Evolutionary conservation across 1,284 basidiomycete genomes (phyloP).

Genomic region (Tetrapyrgos nigripes): DNA sequence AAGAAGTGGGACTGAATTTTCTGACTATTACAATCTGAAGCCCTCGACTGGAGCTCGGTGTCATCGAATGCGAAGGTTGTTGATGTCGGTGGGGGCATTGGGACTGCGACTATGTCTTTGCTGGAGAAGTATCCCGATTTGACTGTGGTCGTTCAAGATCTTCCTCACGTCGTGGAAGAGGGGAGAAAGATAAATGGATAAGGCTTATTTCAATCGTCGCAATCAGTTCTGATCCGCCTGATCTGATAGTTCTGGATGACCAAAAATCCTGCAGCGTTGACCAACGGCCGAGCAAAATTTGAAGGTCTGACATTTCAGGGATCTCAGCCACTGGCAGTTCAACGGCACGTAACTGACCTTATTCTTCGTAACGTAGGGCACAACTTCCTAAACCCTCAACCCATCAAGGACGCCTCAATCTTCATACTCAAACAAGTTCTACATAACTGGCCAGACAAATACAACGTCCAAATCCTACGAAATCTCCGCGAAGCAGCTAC

Average conservation of each 20-base stretch:
- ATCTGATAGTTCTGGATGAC: slow-evolving; percentile 29
- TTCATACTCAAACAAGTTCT: slow-evolving; percentile 41
- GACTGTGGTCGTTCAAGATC: slow-evolving; percentile 45
- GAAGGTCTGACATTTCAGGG: slow-evolving; percentile 31
- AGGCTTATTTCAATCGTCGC: not conserved
- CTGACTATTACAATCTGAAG: slow-evolving; percentile 13
- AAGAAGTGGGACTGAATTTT: not conserved
- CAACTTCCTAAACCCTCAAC: slow-evolving; percentile 42
- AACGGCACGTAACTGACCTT: not conserved
- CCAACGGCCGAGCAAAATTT: slow-evolving; percentile 31
- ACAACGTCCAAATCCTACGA: slow-evolving; percentile 33
- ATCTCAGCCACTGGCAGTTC: not conserved
- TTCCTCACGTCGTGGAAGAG: slow-evolving; percentile 34
- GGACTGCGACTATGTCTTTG: slow-evolving; percentile 36
- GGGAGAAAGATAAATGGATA: slow-evolving; percentile 30
- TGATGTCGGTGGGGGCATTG: slow-evolving; percentile 51
- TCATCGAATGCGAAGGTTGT: slow-evolving; percentile 39
- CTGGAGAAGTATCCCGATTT: slow-evolving; percentile 33
- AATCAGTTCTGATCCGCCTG: not conserved
- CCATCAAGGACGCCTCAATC: slow-evolving; percentile 32
- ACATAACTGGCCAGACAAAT: slow-evolving; percentile 43
- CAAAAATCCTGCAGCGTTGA: slow-evolving; percentile 31
- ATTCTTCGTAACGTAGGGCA: slow-evolving; percentile 31
- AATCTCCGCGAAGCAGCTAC: slow-evolving; percentile 36
- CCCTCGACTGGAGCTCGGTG: slow-evolving; percentile 41